Conservation (phyloP, 2,329 filamentous ascomycete genomes). For the Raffaelea ambrosiae region DNA sequence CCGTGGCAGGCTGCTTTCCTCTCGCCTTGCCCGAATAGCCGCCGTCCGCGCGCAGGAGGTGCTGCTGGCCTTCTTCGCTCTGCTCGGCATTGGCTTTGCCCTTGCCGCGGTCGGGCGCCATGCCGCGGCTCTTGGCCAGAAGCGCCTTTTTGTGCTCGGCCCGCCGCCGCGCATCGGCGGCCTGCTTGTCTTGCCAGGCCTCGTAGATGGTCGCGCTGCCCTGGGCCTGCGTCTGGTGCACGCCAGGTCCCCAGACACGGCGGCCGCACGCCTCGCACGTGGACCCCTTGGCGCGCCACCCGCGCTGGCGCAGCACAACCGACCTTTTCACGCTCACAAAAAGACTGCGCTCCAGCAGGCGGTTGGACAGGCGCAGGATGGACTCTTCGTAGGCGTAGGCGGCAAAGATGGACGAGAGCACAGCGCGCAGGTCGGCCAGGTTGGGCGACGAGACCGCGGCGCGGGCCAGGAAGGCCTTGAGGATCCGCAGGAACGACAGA, state of each 20-base stretch:
- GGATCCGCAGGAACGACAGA: slow-evolving; percentile 76
- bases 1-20: slow-evolving; percentile 26
- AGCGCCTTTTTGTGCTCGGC: slow-evolving; percentile 15
- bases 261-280: slow-evolving; percentile 80
- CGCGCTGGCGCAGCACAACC: slow-evolving; percentile 65
- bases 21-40: slow-evolving; percentile 30
- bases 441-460: slow-evolving; percentile 77
- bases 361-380: slow-evolving; percentile 75
- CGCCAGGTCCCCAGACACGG: slow-evolving; percentile 82
- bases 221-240: slow-evolving; percentile 29
- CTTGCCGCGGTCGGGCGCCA: slow-evolving; percentile 25
- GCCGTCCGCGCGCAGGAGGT: slow-evolving; percentile 6
- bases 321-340: slow-evolving; percentile 76
- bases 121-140: slow-evolving; percentile 10
- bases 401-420: slow-evolving; percentile 83
- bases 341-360: slow-evolving; percentile 78
- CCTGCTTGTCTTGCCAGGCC: slow-evolving; percentile 64
- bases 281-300: slow-evolving; percentile 82
- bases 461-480: slow-evolving; percentile 78
- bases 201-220: slow-evolving; percentile 57
- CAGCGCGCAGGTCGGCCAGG: slow-evolving; percentile 74
- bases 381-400: slow-evolving; percentile 94
- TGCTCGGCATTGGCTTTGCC: slow-evolving; percentile 22
- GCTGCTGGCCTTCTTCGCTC: slow-evolving; percentile 10
- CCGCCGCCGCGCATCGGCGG: slow-evolving; percentile 35